Conservation (phyloP, 2,329 filamentous ascomycete genomes). For the Talaromyces sp. region DNA sequence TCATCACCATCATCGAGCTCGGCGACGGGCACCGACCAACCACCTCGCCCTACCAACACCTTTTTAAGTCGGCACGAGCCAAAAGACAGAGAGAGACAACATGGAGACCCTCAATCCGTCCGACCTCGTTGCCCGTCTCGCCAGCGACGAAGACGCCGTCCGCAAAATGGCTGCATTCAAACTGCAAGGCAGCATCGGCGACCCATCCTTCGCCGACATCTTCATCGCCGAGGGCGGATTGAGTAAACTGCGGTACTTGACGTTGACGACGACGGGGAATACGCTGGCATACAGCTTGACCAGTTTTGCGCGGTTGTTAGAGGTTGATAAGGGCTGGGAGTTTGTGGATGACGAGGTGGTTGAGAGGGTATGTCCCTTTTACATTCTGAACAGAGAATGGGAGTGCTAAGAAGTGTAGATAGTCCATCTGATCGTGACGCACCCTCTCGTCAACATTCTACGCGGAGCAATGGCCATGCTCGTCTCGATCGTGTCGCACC, state of each 20-base stretch:
- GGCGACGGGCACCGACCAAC: background rate
- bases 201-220: constrained; percentile 92
- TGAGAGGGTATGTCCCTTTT: constrained; percentile 51
- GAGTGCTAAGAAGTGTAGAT: constrained; percentile 49
- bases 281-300: constrained; percentile 93
- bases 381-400: background rate
- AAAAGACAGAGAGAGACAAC: background rate
- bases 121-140: constrained; percentile 57
- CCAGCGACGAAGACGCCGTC: constrained; percentile 73
- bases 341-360: constrained; percentile 52
- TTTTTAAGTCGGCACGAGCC: background rate
- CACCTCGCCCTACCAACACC: background rate
- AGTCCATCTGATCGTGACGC: constrained; percentile 88
- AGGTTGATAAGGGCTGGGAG: constrained; percentile 98
- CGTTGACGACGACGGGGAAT: constrained; percentile 82
- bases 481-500: constrained; percentile 86
- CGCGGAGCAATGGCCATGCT: constrained; percentile 95
- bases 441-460: constrained; percentile 95
- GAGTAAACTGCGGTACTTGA: constrained; percentile 72
- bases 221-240: constrained; percentile 90
- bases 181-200: constrained; percentile 89
- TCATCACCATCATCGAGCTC: background rate
- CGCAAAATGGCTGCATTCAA: constrained; percentile 99
- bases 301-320: constrained; percentile 78
- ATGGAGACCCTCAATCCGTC: constrained; percentile 57